Evolutionary conservation across 2,329 filamentous ascomycete genomes (phyloP).

Genomic region (Fusarium nurragi): DNA sequence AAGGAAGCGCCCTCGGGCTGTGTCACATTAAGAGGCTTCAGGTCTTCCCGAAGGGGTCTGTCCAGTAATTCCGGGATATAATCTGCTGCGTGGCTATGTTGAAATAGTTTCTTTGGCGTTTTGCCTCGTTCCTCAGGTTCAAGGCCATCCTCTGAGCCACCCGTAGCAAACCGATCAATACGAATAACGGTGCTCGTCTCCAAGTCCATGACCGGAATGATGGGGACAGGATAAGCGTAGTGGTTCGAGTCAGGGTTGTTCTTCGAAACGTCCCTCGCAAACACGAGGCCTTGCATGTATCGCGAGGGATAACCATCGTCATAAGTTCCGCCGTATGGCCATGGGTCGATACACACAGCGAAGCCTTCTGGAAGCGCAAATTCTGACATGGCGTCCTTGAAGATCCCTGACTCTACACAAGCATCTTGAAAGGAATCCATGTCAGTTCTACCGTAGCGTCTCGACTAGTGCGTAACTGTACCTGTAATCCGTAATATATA

Average conservation of each 20-base stretch:
- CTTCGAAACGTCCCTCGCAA: conserved; percentile 54
- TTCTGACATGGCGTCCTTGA: no score
- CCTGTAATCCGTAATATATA: no score
- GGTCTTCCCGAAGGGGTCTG: conserved; percentile 57
- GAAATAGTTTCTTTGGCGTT: conserved; percentile 53
- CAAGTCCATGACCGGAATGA: conserved; percentile 68
- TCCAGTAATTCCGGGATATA: conserved; percentile 63
- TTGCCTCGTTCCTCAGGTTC: no score
- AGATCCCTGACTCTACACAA: no score
- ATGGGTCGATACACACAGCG: conserved; percentile 53
- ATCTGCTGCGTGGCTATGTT: conserved; percentile 46
- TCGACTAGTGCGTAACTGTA: no score
- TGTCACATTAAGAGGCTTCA: conserved; percentile 78
- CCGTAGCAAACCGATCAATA: conserved; percentile 65
- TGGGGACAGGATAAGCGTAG: conserved; percentile 68
- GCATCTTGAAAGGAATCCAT: no score
- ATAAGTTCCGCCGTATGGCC: no score
- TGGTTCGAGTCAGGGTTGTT: conserved; percentile 67
- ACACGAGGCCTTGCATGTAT: conserved; percentile 62
- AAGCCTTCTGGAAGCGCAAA: no score
- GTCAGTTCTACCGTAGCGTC: no score
- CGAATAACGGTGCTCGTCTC: conserved; percentile 64
- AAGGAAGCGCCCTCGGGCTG: no score
- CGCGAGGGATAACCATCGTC: conserved; percentile 48
- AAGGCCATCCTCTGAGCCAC: no score